phyloP scores from a whole-genome alignment of 2,329 filamentous ascomycete species.

The Aspergillus udagawae region DNA sequence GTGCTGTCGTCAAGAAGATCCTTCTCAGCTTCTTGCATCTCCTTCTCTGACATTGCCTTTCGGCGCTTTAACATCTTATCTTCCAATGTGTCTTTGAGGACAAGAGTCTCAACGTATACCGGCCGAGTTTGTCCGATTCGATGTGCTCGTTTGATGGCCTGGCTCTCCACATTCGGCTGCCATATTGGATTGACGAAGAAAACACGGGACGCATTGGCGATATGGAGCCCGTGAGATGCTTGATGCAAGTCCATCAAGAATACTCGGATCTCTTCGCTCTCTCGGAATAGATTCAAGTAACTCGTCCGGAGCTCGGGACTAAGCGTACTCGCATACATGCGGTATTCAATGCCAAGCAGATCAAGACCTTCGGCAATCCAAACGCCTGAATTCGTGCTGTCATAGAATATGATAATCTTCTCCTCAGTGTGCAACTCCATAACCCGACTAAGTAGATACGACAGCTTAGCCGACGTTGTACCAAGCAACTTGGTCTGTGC shows the following conservation, averaged over 20 bases:
- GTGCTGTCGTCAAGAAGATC: conserved; percentile 56
- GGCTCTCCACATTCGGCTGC: conserved; percentile 77
- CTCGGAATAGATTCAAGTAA: conserved; percentile 76
- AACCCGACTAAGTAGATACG: conserved; percentile 75
- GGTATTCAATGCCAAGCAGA: conserved; percentile 59
- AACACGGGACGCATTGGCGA: conserved; percentile 76
- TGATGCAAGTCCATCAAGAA: conserved; percentile 88
- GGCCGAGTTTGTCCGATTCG: conserved; percentile 76
- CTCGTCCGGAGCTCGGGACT: conserved; percentile 62
- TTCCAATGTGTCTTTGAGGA: conserved; percentile 75
- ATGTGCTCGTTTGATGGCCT: conserved; percentile 86
- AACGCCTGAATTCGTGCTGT: conserved; percentile 79
- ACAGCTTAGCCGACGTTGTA: conserved; percentile 81
- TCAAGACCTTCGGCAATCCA: conserved; percentile 83
- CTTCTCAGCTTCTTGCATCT: conserved; percentile 54
- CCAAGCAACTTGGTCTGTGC: conserved; percentile 63
- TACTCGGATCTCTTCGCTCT: conserved; percentile 65
- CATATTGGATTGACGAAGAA: conserved; percentile 89
- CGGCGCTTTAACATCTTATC: conserved; percentile 75
- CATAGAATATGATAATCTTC: conserved; percentile 91
- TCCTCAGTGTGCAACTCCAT: conserved; percentile 64
- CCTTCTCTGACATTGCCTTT: conserved; percentile 65
- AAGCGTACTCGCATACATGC: conserved; percentile 54
- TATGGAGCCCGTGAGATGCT: conserved; percentile 82
- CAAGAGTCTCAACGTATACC: conserved; percentile 81